Conservation (phyloP, 2,329 filamentous ascomycete genomes). For the Arthrobotrys iridis region DNA sequence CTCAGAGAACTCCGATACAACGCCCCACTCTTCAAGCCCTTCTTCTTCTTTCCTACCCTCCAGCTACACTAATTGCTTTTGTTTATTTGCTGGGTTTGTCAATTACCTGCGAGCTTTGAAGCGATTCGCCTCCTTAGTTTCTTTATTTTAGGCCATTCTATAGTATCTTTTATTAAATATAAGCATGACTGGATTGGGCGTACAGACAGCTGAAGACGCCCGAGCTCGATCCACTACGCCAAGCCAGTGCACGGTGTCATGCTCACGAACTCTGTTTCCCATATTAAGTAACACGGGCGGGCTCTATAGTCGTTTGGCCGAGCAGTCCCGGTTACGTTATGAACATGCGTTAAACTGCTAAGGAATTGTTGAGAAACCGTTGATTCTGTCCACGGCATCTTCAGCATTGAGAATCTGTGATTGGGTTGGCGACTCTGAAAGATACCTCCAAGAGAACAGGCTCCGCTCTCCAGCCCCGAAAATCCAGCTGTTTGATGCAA, state of each 20-base stretch:
- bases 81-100: conserved; percentile 6
- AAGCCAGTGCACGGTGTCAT: conserved; percentile 10
- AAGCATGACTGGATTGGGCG: conserved; percentile 11
- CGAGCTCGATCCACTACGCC: conserved; percentile 15
- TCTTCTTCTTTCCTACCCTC: not conserved
- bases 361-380: not conserved
- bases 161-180: conserved; percentile 19
- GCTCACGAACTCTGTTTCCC: conserved; percentile 1
- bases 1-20: conserved; percentile 1
- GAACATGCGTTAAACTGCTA: not conserved
- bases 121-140: conserved; percentile 15
- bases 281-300: too few species aligned
- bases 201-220: conserved; percentile 9
- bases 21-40: not conserved
- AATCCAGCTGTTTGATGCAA: conserved; percentile 18
- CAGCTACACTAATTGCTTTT: conserved; percentile 4
- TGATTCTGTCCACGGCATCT: not conserved
- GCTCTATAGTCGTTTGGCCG: not conserved
- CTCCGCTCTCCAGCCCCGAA: not conserved
- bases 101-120: conserved; percentile 27
- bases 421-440: not conserved
- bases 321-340: not conserved
- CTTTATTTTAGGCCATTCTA: conserved; percentile 11
- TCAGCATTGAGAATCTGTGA: not conserved
- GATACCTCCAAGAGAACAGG: not conserved